Evolutionary conservation across 495 filamentous ascomycete genomes (phyloP).

Genomic region (Neurospora sp.): DNA sequence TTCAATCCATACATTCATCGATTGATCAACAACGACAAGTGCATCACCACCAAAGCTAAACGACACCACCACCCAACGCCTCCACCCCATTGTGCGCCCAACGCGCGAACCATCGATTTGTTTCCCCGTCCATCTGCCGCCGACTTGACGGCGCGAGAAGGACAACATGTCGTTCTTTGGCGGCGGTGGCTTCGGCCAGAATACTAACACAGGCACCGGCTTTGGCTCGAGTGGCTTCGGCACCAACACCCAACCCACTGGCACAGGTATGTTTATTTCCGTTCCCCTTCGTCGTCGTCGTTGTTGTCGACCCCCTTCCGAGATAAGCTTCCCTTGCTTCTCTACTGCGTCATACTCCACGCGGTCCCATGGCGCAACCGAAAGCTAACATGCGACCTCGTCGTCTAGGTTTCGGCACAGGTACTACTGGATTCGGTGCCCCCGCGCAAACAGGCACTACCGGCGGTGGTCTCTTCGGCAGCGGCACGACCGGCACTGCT

Average conservation of each 20-base stretch:
- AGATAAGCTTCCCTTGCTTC: background rate
- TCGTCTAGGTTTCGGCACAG: conserved; percentile 13
- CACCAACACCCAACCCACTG: conserved; percentile 35
- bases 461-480: conserved; percentile 37
- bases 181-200: conserved; percentile 49
- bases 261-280: conserved; percentile 29
- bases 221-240: conserved; percentile 45
- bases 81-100: background rate
- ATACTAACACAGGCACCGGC: conserved; percentile 45
- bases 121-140: background rate
- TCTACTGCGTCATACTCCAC: background rate
- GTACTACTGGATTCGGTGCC: conserved; percentile 4
- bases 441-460: conserved; percentile 6
- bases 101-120: background rate
- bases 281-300: conserved; percentile 1
- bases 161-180: conserved; percentile 40
- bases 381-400: background rate
- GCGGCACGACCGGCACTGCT: conserved; percentile 16
- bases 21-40: background rate
- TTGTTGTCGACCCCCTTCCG: background rate
- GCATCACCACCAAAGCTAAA: background rate
- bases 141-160: background rate
- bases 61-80: background rate
- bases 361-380: background rate
- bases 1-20: background rate